Conservation (phyloP, 2,329 filamentous ascomycete species). For the Alternaria hordeiaustralica region DNA sequence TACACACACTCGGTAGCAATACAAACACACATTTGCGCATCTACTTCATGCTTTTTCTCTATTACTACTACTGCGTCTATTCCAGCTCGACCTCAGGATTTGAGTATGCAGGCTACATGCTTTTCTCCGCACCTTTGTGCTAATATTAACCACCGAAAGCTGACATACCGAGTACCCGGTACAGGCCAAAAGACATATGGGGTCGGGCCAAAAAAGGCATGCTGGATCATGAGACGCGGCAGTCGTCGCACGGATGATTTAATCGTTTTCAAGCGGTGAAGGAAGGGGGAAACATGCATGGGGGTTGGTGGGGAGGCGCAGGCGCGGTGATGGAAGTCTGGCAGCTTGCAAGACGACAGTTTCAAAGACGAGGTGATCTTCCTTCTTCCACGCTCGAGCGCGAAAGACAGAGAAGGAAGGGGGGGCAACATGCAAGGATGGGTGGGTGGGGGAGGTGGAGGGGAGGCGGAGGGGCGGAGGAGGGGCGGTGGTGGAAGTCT, state of each 20-base stretch:
- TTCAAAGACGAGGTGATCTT: no score
- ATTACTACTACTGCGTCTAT: neutral
- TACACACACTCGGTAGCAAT: constrained; percentile 1
- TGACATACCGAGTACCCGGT: constrained; percentile 1
- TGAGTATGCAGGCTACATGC: neutral
- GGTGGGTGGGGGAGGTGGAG: no score
- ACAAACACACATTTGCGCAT: neutral
- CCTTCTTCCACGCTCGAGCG: no score
- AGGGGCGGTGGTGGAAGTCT: no score
- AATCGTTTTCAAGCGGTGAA: constrained; percentile 12
- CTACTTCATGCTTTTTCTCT: neutral
- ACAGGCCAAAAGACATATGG: neutral
- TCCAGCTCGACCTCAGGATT: neutral
- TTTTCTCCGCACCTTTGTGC: neutral
- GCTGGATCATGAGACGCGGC: constrained; percentile 6
- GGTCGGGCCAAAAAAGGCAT: neutral
- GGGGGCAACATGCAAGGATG: constrained; percentile 18
- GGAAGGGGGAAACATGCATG: constrained; percentile 12
- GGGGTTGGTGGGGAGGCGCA: constrained; percentile 21
- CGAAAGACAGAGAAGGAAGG: neutral
- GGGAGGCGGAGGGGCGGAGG: no score
- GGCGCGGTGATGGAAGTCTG: neutral
- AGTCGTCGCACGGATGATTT: neutral
- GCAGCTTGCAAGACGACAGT: no score
- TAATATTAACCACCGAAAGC: neutral